Evolutionary conservation across 1,284 basidiomycete genomes (phyloP).

Genomic region (Gymnopus androsaceus): DNA sequence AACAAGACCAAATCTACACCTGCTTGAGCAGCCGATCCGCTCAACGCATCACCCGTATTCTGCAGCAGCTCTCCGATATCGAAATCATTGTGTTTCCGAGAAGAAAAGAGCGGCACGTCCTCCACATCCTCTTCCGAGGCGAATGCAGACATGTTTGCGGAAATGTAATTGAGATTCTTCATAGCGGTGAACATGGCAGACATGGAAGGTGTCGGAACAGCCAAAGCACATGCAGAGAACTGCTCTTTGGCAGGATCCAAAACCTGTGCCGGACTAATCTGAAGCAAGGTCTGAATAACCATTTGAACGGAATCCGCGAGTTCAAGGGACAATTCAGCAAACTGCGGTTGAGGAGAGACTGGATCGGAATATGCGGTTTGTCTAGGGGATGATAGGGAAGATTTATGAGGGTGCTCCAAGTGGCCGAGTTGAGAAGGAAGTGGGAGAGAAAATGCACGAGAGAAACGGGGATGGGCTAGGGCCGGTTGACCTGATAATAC

Average conservation of each 20-base stretch:
- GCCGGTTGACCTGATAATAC: conserved; percentile 12
- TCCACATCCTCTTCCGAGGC: conserved; percentile 22
- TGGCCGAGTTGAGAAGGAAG: conserved; percentile 67
- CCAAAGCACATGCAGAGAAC: conserved; percentile 82
- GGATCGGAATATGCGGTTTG: conserved; percentile 24
- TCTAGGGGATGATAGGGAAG: conserved; percentile 11
- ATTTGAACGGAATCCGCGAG: conserved; percentile 86
- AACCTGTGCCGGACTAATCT: conserved; percentile 85
- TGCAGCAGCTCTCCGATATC: conserved; percentile 77
- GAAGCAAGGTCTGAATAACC: conserved; percentile 85
- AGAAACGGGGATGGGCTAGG: conserved; percentile 51
- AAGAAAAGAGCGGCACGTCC: neutral
- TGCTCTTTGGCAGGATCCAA: conserved; percentile 91
- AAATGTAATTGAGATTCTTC: conserved; percentile 90
- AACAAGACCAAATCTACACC: conserved; percentile 88
- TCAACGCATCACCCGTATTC: conserved; percentile 80
- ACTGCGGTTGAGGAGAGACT: conserved; percentile 37
- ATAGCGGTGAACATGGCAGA: conserved; percentile 87
- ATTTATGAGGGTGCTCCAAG: conserved; percentile 63
- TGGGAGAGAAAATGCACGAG: conserved; percentile 73
- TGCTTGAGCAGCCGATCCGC: conserved; percentile 79
- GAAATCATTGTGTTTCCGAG: conserved; percentile 40
- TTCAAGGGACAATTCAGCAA: conserved; percentile 74
- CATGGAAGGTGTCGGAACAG: conserved; percentile 82
- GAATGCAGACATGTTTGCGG: conserved; percentile 71